phyloP scores from a whole-genome alignment of 2,329 filamentous ascomycete species.

The Xylaria sp. region DNA sequence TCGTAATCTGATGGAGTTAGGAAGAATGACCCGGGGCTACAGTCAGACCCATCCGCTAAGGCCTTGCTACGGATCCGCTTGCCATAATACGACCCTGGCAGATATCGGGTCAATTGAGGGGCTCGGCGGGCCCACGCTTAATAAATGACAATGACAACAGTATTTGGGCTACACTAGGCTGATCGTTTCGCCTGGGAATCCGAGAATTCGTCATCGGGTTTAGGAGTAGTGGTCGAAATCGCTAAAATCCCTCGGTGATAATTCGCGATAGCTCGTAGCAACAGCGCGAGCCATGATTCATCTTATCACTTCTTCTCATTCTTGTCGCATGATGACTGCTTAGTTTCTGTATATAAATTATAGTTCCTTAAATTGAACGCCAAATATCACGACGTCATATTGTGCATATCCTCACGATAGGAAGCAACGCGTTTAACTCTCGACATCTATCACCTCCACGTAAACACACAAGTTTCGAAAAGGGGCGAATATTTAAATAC shows the following conservation, averaged over 20 bases:
- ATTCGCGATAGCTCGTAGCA: conserved; percentile 3
- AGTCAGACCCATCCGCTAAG: not conserved
- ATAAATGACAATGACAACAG: conserved; percentile 10
- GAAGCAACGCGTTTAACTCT: not conserved
- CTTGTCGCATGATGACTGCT: not conserved
- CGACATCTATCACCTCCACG: not conserved
- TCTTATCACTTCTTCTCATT: not conserved
- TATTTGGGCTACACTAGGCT: conserved; percentile 28
- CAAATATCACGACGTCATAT: not conserved
- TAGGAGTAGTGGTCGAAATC: not conserved
- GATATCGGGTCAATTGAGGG: conserved; percentile 17
- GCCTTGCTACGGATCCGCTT: conserved; percentile 2
- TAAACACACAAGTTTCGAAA: not conserved
- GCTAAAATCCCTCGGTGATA: conserved; percentile 22
- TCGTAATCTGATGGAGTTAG: not conserved
- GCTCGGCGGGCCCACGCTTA: conserved; percentile 22
- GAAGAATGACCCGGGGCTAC: not conserved
- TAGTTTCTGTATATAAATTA: not conserved
- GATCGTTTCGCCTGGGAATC: conserved; percentile 37
- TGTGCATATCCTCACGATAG: not conserved
- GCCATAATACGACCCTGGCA: conserved; percentile 11
- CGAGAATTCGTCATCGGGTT: conserved; percentile 26
- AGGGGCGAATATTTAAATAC: not conserved
- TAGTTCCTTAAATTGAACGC: conserved; percentile 4
- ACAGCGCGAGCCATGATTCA: not conserved